Evolutionary conservation across 1,284 basidiomycete species (phyloP).

Genomic region (Chalciporus sp.): DNA sequence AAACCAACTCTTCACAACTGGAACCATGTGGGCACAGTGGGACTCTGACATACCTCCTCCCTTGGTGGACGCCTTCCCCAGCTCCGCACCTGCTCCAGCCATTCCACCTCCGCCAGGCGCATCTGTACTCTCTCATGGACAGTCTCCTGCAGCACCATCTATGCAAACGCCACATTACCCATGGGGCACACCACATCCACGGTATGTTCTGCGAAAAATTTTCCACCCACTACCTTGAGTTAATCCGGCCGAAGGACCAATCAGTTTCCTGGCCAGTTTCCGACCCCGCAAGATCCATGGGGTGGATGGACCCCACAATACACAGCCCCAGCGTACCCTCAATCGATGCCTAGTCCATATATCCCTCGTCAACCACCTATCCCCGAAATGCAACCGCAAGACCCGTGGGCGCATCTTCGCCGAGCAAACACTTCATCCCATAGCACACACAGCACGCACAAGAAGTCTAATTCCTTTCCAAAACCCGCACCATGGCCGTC

Average conservation of each 20-base stretch:
- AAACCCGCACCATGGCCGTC: slow-evolving; percentile 24
- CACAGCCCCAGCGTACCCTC: slow-evolving; percentile 13
- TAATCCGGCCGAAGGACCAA: slow-evolving; percentile 8
- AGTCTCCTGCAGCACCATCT: slow-evolving; percentile 7
- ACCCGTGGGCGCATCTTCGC: slow-evolving; percentile 12
- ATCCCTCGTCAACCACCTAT: slow-evolving; percentile 25
- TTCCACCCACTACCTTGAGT: neutral
- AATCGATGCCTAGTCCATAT: slow-evolving; percentile 33
- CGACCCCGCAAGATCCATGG: slow-evolving; percentile 19
- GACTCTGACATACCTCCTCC: slow-evolving; percentile 24
- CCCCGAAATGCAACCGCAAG: slow-evolving; percentile 11
- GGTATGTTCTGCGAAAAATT: slow-evolving; percentile 11
- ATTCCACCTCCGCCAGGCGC: slow-evolving; percentile 34
- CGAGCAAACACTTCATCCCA: slow-evolving; percentile 6
- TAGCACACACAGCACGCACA: neutral
- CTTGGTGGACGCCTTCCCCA: slow-evolving; percentile 24
- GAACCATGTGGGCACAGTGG: slow-evolving; percentile 19
- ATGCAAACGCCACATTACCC: slow-evolving; percentile 6
- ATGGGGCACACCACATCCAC: slow-evolving; percentile 20
- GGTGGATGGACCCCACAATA: slow-evolving; percentile 7
- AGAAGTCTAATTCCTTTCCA: slow-evolving; percentile 6
- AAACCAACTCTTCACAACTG: slow-evolving; percentile 19
- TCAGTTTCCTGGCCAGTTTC: slow-evolving; percentile 15
- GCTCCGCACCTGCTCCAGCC: neutral
- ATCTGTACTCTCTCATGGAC: slow-evolving; percentile 11